phyloP scores from a whole-genome alignment of 2,329 filamentous ascomycete species.

The Venturia effusa region DNA sequence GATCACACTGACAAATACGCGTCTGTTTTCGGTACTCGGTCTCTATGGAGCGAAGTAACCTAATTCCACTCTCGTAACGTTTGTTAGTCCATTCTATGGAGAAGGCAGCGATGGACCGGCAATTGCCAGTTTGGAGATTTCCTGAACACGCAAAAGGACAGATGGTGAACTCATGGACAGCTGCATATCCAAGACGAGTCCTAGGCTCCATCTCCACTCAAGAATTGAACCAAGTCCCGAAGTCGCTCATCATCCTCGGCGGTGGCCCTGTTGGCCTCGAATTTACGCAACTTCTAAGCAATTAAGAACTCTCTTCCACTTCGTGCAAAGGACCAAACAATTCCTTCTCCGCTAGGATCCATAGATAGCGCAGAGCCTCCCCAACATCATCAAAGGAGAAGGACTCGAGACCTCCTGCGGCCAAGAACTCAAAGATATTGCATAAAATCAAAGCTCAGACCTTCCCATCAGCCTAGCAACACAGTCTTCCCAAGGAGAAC shows the following conservation, averaged over 20 bases:
- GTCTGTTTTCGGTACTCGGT: neutral
- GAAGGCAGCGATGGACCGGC: neutral
- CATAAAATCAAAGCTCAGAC: neutral
- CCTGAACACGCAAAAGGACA: too few relatives aligned
- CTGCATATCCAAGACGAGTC: constrained; percentile 25
- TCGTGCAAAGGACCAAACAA: constrained; percentile 34
- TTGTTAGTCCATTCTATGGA: neutral
- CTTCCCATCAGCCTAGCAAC: constrained; percentile 16
- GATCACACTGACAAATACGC: neutral
- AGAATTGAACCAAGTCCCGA: constrained; percentile 36
- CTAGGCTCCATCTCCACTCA: constrained; percentile 39
- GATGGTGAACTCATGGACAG: too few relatives aligned
- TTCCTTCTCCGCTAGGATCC: constrained; percentile 37
- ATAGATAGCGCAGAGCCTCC: constrained; percentile 35
- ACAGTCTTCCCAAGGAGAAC: constrained; percentile 18
- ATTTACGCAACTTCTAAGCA: constrained; percentile 42
- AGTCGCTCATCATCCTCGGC: constrained; percentile 40
- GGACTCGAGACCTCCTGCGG: constrained; percentile 30
- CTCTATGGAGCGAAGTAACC: neutral
- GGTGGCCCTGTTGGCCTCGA: constrained; percentile 44
- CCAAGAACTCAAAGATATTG: neutral
- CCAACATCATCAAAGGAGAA: constrained; percentile 35
- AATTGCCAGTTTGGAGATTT: neutral
- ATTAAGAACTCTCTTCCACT: constrained; percentile 38
- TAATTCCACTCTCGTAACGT: neutral